Conservation (phyloP, 2,329 filamentous ascomycete species). For the Monosporascus ibericus region DNA sequence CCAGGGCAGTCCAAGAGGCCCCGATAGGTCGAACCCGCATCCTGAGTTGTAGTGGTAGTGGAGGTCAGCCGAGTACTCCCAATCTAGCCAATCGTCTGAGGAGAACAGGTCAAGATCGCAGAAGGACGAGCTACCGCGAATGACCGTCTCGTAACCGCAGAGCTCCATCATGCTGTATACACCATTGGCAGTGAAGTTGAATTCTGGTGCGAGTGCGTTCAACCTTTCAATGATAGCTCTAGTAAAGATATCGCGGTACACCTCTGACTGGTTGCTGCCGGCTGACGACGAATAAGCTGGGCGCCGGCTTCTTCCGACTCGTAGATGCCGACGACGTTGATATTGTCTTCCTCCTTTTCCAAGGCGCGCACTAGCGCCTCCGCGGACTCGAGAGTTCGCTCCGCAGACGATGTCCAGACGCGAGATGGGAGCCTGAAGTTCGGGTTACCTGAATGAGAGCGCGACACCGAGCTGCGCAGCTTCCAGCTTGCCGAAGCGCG, state of each 20-base stretch:
- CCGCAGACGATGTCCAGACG: conserved; percentile 58
- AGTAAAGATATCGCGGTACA: conserved; percentile 50
- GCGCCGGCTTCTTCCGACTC: conserved; percentile 51
- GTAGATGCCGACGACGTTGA: conserved; percentile 48
- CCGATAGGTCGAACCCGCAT: conserved; percentile 53
- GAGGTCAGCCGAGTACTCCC: conserved; percentile 60
- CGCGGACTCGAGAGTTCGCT: conserved; percentile 53
- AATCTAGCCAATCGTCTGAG: conserved; percentile 58
- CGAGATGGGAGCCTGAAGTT: conserved; percentile 44
- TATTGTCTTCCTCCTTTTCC: conserved; percentile 44
- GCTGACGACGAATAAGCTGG: conserved; percentile 53
- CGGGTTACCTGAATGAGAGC: conserved; percentile 54
- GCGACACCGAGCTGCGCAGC: conserved; percentile 53
- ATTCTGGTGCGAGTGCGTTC: conserved; percentile 43
- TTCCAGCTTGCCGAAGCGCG: conserved; percentile 54
- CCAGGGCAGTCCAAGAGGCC: conserved; percentile 60
- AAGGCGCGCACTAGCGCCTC: conserved; percentile 52
- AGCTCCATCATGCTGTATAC: conserved; percentile 61
- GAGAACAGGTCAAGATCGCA: conserved; percentile 54
- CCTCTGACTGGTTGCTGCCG: conserved; percentile 47
- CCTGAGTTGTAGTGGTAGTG: conserved; percentile 61
- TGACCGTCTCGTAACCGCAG: conserved; percentile 61
- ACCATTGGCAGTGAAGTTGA: conserved; percentile 59
- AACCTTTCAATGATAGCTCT: conserved; percentile 53
- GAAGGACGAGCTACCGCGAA: conserved; percentile 55